These are phyloP conservation scores for Dacryopinax primogenitus DNA, from an alignment of 768 basidiomycete genomes.

Conservation along the genomic window DNA sequence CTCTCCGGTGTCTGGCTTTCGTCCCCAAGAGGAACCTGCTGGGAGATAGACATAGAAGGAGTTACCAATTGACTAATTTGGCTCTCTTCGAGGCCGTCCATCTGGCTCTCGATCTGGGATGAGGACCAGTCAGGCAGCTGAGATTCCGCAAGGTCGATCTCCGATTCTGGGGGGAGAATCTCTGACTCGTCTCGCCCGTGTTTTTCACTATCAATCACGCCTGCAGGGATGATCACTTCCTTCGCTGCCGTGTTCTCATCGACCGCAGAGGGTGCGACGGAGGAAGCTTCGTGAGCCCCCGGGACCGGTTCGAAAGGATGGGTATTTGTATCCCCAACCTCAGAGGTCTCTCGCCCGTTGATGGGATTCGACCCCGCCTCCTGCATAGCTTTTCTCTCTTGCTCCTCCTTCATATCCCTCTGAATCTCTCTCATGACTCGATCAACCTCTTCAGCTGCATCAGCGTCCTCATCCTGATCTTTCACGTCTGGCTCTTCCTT, in stretches of 20 bases:
- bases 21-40: slow-evolving; percentile 32
- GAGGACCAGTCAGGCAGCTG: slow-evolving; percentile 15
- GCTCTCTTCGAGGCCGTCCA: slow-evolving; percentile 16
- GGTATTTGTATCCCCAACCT: slow-evolving; percentile 30
- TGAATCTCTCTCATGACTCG: slow-evolving; percentile 23
- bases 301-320: slow-evolving; percentile 32
- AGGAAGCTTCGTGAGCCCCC: slow-evolving; percentile 37
- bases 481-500: slow-evolving; percentile 33
- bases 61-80: slow-evolving; percentile 44
- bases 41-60: slow-evolving; percentile 44
- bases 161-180: not conserved
- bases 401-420: slow-evolving; percentile 2
- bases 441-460: slow-evolving; percentile 38
- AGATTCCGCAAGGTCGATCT: slow-evolving; percentile 11
- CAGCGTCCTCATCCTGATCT: slow-evolving; percentile 32
- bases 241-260: slow-evolving; percentile 23
- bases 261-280: slow-evolving; percentile 40
- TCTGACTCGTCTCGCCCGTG: slow-evolving; percentile 10
- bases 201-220: slow-evolving; percentile 21
- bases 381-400: slow-evolving; percentile 15
- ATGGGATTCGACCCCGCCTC: slow-evolving; percentile 24
- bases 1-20: slow-evolving; percentile 7
- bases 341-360: slow-evolving; percentile 39
- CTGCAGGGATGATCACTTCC: not conserved
- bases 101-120: slow-evolving; percentile 4